Conservation (phyloP, 768 basidiomycete species). For the Fomitopsis pulvina region DNA sequence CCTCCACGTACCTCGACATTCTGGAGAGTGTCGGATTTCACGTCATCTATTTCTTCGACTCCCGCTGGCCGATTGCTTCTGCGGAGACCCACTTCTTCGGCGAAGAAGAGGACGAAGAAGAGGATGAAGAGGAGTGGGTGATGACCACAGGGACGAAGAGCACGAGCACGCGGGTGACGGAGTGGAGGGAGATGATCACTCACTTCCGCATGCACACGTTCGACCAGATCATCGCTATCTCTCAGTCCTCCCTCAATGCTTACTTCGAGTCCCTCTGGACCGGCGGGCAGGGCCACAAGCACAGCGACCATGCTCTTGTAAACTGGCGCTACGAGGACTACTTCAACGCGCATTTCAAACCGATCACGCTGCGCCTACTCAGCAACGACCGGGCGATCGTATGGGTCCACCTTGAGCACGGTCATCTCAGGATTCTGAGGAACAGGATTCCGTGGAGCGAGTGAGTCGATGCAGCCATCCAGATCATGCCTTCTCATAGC, state of each 20-base stretch:
- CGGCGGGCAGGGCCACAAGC: conserved; percentile 6
- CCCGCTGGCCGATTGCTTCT: background rate
- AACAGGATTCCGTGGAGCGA: conserved; percentile 12
- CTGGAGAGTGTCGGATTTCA: conserved; percentile 18
- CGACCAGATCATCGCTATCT: conserved; percentile 22
- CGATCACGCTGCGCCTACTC: conserved; percentile 17
- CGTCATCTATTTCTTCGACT: conserved; percentile 15
- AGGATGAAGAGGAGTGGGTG: background rate
- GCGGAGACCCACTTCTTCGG: background rate
- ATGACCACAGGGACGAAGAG: background rate
- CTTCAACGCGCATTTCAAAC: conserved; percentile 19
- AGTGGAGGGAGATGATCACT: conserved; percentile 14
- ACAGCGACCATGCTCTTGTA: conserved; percentile 8
- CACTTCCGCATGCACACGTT: conserved; percentile 18
- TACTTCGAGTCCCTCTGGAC: conserved; percentile 16
- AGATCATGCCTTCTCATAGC: background rate
- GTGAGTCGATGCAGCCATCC: background rate
- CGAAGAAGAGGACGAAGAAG: conserved; percentile 1
- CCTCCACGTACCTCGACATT: conserved; percentile 21
- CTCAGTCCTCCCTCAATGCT: conserved; percentile 22
- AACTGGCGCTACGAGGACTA: conserved; percentile 12
- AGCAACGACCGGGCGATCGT: conserved; percentile 19
- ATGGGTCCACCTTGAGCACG: conserved; percentile 17
- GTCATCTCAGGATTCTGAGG: conserved; percentile 16
- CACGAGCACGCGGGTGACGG: conserved; percentile 6